phyloP scores from a whole-genome alignment of 1,284 basidiomycete species.

The Trichosporon sp. region DNA sequence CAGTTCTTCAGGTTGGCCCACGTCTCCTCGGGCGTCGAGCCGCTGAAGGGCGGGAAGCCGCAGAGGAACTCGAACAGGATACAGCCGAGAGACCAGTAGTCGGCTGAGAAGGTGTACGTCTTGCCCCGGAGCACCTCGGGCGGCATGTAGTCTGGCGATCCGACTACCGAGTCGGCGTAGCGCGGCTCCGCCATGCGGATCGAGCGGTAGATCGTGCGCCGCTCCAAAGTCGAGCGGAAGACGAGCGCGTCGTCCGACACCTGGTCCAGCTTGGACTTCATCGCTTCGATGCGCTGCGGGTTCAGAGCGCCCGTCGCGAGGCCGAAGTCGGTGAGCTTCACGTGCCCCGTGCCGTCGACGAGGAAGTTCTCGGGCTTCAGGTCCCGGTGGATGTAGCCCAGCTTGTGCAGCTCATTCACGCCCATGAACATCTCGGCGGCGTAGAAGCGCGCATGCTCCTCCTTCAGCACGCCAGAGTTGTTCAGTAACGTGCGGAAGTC shows the following conservation, averaged over 20 bases:
- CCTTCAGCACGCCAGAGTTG: constrained; percentile 92
- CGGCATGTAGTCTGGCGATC: constrained; percentile 83
- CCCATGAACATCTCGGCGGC: constrained; percentile 93
- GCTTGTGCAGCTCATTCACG: constrained; percentile 84
- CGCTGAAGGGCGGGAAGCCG: constrained; percentile 96
- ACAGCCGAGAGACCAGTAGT: constrained; percentile 98
- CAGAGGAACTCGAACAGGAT: constrained; percentile 95
- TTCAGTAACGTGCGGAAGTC: constrained; percentile 93
- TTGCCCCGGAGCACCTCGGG: constrained; percentile 88
- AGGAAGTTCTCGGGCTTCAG: constrained; percentile 97
- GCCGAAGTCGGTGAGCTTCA: constrained; percentile 98
- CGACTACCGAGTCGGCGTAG: constrained; percentile 96
- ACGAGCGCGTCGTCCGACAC: constrained; percentile 91
- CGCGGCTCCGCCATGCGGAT: constrained; percentile 85
- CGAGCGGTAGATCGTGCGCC: constrained; percentile 89
- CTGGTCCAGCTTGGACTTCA: constrained; percentile 89
- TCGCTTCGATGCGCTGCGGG: constrained; percentile 87
- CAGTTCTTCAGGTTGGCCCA: constrained; percentile 99
- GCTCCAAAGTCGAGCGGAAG: constrained; percentile 87
- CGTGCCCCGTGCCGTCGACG: constrained; percentile 90
- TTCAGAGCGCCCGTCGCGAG: constrained; percentile 94
- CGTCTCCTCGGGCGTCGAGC: constrained; percentile 91
- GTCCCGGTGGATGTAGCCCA: constrained; percentile 96
- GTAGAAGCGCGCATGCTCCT: constrained; percentile 90
- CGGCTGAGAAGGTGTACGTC: constrained; percentile 90